Base-by-base conservation (phyloP, 805 yeast genomes). In the Lipomyces lipofer region DNA sequence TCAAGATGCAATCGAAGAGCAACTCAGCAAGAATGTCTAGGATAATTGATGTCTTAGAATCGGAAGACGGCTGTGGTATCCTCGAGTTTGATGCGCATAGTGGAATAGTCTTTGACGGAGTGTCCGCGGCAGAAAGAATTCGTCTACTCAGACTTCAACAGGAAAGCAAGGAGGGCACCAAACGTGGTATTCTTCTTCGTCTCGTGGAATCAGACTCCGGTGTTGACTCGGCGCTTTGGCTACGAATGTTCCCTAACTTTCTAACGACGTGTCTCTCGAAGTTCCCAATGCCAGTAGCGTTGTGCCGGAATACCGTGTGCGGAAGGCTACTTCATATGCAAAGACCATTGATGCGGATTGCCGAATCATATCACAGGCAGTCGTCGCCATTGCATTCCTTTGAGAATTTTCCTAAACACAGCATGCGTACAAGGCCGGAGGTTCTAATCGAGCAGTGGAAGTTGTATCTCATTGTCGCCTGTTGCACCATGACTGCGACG, bases 171-270 rank as follows among this genome's bases (percentile, higher is more conserved):
- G 58, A 55, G 39, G 42, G 10, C 9, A 48, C 49, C 7, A 47
- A 38, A 13, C 83, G 80, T 56, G 87, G 86, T 24, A 77, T 88
- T 1, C 70, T 95, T n/a, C 74, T 86, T 0, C 78, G 83, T 47
- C 73, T 94, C 5, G 96, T 96, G 0, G 96, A 88, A 61, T 86
- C 96, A 1, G 95, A 86, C 54, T 87, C 91, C 65, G 97, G 98
- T 1, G 91, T 94, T 8, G 99, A 94, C 71, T 84, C 95, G 0
- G 96, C 98, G 0, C 73, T 94, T n/a, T 94, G 99, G 99, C 85
- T 92, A 64, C 79, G 95, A 57, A 79, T 85, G 1, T 90, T 87
- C 64, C 97, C 97, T 1, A 79, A 78, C 33, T 72, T 94, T 1
- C 71, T 94, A 39, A 82, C 79, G 30, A 75, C 82, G 1, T 82